Evolutionary conservation across 2,329 filamentous ascomycete genomes (phyloP).

Genomic region (Colletotrichum falcatum): DNA sequence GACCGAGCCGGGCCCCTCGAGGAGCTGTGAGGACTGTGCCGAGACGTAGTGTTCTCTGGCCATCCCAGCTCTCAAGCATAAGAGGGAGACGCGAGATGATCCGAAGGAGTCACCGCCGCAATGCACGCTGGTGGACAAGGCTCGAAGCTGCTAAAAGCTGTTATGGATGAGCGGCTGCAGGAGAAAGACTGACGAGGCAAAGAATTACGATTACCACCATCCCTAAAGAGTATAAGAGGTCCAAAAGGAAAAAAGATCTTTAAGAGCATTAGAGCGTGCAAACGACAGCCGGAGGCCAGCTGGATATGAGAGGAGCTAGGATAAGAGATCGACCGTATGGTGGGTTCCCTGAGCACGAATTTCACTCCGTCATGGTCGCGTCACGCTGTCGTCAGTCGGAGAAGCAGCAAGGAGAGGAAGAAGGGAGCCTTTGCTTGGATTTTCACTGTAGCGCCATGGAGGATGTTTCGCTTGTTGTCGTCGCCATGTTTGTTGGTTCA

Average conservation of each 20-base stretch:
- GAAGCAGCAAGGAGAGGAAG: constrained; percentile 26
- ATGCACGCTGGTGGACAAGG: constrained; percentile 28
- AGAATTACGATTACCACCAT: constrained; percentile 38
- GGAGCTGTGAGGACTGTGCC: constrained; percentile 20
- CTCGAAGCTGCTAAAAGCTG: constrained; percentile 33
- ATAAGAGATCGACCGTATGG: constrained; percentile 8
- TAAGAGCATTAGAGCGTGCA: constrained; percentile 42
- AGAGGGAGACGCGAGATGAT: constrained; percentile 42
- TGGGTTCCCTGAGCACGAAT: constrained; percentile 22
- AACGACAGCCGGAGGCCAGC: constrained; percentile 40
- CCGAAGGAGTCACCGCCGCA: constrained; percentile 36
- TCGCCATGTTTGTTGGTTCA: constrained; percentile 16
- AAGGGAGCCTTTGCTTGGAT: constrained; percentile 12
- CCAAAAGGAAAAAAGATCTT: constrained; percentile 38
- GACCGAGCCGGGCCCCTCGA: constrained; percentile 40
- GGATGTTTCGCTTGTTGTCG: constrained; percentile 26
- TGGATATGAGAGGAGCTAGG: constrained; percentile 35
- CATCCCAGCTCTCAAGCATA: constrained; percentile 23
- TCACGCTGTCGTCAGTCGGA: constrained; percentile 5
- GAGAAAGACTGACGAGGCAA: constrained; percentile 41
- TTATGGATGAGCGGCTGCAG: constrained; percentile 36
- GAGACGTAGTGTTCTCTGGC: constrained; percentile 17
- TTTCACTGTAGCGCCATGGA: constrained; percentile 20
- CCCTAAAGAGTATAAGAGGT: constrained; percentile 39
- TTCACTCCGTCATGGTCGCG: constrained; percentile 8